These are phyloP conservation scores for Cyclotella atomus DNA, from an alignment of 108 stramenopile species.

Conservation along the genomic window DNA sequence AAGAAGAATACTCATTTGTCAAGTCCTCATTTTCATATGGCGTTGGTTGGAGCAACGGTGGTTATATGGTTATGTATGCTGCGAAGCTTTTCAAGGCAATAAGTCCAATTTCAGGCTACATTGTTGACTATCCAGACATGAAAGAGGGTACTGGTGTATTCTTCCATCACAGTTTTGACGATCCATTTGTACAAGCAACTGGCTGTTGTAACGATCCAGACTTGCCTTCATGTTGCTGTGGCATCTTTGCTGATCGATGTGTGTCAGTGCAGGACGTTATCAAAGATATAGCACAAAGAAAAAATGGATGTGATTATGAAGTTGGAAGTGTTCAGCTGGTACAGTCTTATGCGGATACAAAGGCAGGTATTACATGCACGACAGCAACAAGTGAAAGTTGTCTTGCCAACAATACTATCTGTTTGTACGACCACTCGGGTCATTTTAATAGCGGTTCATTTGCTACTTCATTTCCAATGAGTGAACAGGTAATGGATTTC, in stretches of 20 bases:
- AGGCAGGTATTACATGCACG: constrained; percentile 14
- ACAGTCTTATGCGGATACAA: constrained; percentile 5
- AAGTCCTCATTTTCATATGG: constrained; percentile 44
- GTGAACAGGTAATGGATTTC: constrained; percentile 46
- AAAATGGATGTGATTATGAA: constrained; percentile 33
- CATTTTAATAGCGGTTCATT: constrained; percentile 59
- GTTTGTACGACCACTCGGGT: constrained; percentile 42
- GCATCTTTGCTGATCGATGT: constrained; percentile 49
- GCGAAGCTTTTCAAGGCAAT: constrained; percentile 57
- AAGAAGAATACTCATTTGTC: constrained; percentile 23
- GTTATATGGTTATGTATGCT: constrained; percentile 61
- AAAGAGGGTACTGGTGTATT: constrained; percentile 45
- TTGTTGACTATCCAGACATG: constrained; percentile 5
- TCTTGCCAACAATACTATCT: constrained; percentile 50
- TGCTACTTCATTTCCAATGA: constrained; percentile 47
- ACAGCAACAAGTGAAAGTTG: constrained; percentile 23
- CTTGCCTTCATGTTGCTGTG: constrained; percentile 60
- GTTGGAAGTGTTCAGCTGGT: constrained; percentile 4
- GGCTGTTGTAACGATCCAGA: constrained; percentile 60
- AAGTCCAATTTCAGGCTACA: constrained; percentile 57
- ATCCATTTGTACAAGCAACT: constrained; percentile 47
- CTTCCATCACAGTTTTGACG: constrained; percentile 56
- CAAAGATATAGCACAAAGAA: constrained; percentile 25
- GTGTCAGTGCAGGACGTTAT: constrained; percentile 28
- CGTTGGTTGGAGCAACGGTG: constrained; percentile 70